Base-by-base conservation (phyloP, 176 grass and related monocot species). In the Rhynchospora breviuscula region DNA sequence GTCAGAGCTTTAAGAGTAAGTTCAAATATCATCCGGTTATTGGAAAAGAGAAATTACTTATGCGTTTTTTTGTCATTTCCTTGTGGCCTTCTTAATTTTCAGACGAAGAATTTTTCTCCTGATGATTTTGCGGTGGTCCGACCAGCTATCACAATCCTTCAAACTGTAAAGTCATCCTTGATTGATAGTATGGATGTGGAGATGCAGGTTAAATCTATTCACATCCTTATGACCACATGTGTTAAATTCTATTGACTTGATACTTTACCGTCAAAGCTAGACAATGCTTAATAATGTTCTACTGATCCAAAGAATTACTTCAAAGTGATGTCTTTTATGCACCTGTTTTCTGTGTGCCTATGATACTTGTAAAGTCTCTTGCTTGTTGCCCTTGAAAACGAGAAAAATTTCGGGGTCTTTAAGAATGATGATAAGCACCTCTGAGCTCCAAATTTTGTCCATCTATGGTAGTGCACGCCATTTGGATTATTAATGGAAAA, bases 1-100 rank as follows among this genome's bases (percentile, higher is more conserved):
- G n/a, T 86, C 56, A 89, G 61, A 86, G 78, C 75, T 79, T 85
- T 98, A 91, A 93, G 85, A 89, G 95, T 91, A 80, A 95, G 86
- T 35, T 85, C 81, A 81, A 83, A 29, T 63, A 73, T 87, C 47
- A 72, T 67, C 58, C 53, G 33, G 78, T 12, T 68, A 10, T 70
- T 47, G n/a, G 79, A 40, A 85, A 79, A 51, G 35, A 59, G 47
- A 88, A 78, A 85, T 77, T 92, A 81, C 31, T 85, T 19, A 3
- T 47, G 76, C 63, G 73, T 81, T 76, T 85, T 67, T 29, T 29
- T 29, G n/a, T 29, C 26, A 79, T 82, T 88, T 67, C 56, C 44
- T 89, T 86, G 3, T 26, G 6, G 7, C 29, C 49, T 14, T 31
- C 12, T 54, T 53, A 72, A 78, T 78, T 46, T 93, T 87, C 79